Base-by-base conservation (phyloP, 73 alveolate species). In the Effrenium voratum region DNA sequence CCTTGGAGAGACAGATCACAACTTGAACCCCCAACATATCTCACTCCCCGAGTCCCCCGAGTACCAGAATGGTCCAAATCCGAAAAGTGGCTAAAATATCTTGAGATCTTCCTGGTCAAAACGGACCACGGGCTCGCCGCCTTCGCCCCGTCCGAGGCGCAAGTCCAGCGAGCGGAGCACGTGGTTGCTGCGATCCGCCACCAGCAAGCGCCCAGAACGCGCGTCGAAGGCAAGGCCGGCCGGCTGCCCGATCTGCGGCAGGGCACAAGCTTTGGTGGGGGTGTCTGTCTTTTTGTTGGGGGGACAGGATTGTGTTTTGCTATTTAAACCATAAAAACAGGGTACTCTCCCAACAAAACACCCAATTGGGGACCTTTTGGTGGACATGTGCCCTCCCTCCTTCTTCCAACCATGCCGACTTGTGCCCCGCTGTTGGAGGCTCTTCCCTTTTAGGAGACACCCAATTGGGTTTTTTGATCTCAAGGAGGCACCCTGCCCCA, bases 81-180 rank as follows among this genome's bases (percentile, higher is more conserved):
- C 72, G 4, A 57, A n/a, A 59, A 13, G 30, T 2, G 34, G 1
- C 72, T 24, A 57, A 57, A n/a, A n/a, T n/a, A n/a, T n/a, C n/a
- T n/a, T n/a, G n/a, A n/a, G n/a, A n/a, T n/a, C n/a, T n/a, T n/a
- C n/a, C n/a, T n/a, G n/a, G n/a, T n/a, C n/a, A n/a, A n/a, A n/a
- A n/a, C n/a, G n/a, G n/a, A n/a, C n/a, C n/a, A n/a, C n/a, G n/a
- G n/a, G n/a, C n/a, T n/a, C n/a, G n/a, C n/a, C n/a, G n/a, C n/a
- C n/a, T n/a, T n/a, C n/a, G 72, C 36, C n/a, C 19, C 24, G 80
- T 34, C 93, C 80, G 22, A 57, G 94, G 0, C 8, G 40, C 94
- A 85, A 80, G 26, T 85, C 81, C 46, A 85, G 38, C 22, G 41
- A 12, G 12, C 94, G 94, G 32, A 85, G 81, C 63, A 85, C 94